Conservation (phyloP, 1,284 basidiomycete genomes). For the Sparassis latifolia region DNA sequence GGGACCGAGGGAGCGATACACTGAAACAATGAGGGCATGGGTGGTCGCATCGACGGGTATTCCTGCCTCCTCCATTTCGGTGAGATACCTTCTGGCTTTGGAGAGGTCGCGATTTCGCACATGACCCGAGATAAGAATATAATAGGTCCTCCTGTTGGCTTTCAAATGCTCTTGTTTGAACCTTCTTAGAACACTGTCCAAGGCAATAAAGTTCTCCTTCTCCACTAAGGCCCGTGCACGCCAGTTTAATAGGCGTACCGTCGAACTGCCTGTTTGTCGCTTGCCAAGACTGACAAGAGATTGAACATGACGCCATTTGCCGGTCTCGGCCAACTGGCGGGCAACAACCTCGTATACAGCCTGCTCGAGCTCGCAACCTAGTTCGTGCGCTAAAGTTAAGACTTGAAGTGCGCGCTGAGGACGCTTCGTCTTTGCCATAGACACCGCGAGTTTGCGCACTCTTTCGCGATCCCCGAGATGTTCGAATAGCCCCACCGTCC, state of each 20-base stretch:
- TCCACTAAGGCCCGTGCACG: constrained; percentile 52
- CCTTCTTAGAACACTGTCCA: constrained; percentile 41
- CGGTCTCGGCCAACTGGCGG: constrained; percentile 36
- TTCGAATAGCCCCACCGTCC: constrained; percentile 16
- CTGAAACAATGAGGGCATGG: constrained; percentile 49
- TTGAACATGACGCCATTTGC: constrained; percentile 46
- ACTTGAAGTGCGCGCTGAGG: constrained; percentile 37
- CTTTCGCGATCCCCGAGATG: constrained; percentile 31
- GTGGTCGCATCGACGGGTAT: constrained; percentile 49
- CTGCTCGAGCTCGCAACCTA: constrained; percentile 44
- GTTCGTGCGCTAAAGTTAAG: constrained; percentile 39
- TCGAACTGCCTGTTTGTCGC: constrained; percentile 39
- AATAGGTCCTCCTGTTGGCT: constrained; percentile 57
- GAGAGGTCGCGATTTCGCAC: constrained; percentile 61
- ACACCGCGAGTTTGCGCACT: constrained; percentile 36
- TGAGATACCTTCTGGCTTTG: constrained; percentile 44
- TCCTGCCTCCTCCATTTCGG: constrained; percentile 49
- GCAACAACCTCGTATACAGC: constrained; percentile 54
- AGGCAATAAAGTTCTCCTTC: constrained; percentile 36
- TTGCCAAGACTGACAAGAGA: constrained; percentile 39
- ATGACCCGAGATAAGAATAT: constrained; percentile 57
- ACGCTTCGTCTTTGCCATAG: constrained; percentile 34
- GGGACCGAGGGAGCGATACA: constrained; percentile 54
- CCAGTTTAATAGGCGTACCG: constrained; percentile 62
- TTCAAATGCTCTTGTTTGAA: constrained; percentile 39